Evolutionary conservation across 129 eudicot species (phyloP).

Genomic region (Lactuca saligna): DNA sequence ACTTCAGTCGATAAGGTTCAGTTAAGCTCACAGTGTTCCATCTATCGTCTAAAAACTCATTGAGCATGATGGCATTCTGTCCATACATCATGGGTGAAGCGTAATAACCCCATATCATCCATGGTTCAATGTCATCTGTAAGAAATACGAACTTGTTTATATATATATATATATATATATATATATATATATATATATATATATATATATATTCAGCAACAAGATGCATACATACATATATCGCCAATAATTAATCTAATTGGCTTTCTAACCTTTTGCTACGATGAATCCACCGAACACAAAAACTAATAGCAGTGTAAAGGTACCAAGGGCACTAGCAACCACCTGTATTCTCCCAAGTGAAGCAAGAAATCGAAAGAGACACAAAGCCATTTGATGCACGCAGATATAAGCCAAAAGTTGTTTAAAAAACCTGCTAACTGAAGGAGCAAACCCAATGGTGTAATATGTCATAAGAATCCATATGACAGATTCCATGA

Average conservation of each 20-base stretch:
- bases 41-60: conserved; percentile 70
- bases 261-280: conserved; percentile 52
- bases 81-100: conserved; percentile 85
- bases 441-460: conserved; percentile 73
- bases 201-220: not conserved
- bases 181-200: no score
- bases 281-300: conserved; percentile 81
- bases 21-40: conserved; percentile 63
- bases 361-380: conserved; percentile 57
- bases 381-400: conserved; percentile 82
- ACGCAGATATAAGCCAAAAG: conserved; percentile 56
- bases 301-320: conserved; percentile 59
- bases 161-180: no score
- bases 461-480: conserved; percentile 63
- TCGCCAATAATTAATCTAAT: not conserved
- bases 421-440: conserved; percentile 68
- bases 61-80: conserved; percentile 69
- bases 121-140: conserved; percentile 67
- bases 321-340: conserved; percentile 57
- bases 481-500: conserved; percentile 67
- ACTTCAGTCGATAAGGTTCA: not conserved
- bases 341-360: conserved; percentile 65
- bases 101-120: conserved; percentile 87
- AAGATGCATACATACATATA: not conserved
- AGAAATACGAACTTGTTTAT: not conserved